phyloP scores from a whole-genome alignment of 148 eudicot genomes.

The Cornus controversa region DNA sequence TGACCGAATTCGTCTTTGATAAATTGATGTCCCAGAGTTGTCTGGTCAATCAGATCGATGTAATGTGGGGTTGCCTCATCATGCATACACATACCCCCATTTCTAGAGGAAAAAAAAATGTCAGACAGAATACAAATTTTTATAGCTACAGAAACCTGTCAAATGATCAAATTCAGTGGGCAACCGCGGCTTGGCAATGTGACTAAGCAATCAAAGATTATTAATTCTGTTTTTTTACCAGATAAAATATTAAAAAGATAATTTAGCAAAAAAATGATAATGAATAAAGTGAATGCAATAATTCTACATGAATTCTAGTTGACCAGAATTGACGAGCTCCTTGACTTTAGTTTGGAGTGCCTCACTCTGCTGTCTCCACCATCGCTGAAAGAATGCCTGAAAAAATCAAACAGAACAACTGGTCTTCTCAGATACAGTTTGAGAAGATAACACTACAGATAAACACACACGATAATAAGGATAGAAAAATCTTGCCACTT shows the following conservation, averaged over 20 bases:
- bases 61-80: slow-evolving; percentile 84
- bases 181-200: not conserved
- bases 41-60: slow-evolving; percentile 77
- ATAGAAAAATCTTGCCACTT: slow-evolving; percentile 36
- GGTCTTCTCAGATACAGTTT: too few species aligned
- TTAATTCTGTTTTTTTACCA: not conserved
- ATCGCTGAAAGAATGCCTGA: slow-evolving; percentile 78
- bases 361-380: slow-evolving; percentile 79
- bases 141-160: not conserved
- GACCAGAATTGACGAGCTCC: slow-evolving; percentile 68
- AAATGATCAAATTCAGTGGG: too few species aligned
- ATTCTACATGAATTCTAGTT: slow-evolving; percentile 68
- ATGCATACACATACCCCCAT: slow-evolving; percentile 86
- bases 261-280: not conserved
- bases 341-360: slow-evolving; percentile 54
- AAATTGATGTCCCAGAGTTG: slow-evolving; percentile 68
- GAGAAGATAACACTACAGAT: too few species aligned
- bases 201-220: not conserved
- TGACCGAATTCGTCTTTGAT: slow-evolving; percentile 59
- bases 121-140: not conserved
- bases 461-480: not conserved
- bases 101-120: slow-evolving; percentile 45
- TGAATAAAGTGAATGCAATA: not conserved
- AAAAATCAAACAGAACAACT: not conserved
- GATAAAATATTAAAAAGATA: not conserved